Conservation (phyloP, 768 basidiomycete species). For the Lentinula sp. region DNA sequence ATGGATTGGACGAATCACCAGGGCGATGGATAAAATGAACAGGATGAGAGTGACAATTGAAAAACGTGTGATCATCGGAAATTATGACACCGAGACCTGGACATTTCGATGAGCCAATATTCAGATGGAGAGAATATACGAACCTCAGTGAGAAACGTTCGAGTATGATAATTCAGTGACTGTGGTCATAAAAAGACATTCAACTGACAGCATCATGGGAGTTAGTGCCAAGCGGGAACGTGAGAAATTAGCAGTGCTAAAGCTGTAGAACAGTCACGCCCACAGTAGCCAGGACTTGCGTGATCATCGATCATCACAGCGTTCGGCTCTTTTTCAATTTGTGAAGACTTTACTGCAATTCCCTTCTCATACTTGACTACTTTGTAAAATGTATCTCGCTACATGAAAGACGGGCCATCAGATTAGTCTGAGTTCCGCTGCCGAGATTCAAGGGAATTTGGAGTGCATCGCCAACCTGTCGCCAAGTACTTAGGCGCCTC, state of each 20-base stretch:
- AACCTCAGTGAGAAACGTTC: neutral
- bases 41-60: constrained; percentile 45
- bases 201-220: neutral
- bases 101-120: neutral
- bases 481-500: neutral
- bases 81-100: neutral
- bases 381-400: too few species aligned
- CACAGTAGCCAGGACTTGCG: too few species aligned
- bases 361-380: too few species aligned
- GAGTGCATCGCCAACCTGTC: neutral
- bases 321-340: too few species aligned
- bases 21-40: constrained; percentile 47
- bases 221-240: neutral
- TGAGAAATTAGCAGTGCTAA: neutral
- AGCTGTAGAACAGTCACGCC: neutral
- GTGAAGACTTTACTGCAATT: too few species aligned
- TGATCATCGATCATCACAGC: too few species aligned
- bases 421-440: neutral
- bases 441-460: neutral
- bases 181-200: neutral
- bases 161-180: neutral
- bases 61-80: constrained; percentile 35
- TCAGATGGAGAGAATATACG: neutral
- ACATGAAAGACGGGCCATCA: neutral
- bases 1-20: constrained; percentile 41